These are phyloP conservation scores for grape (Vitis vinifera) DNA, from an alignment of 164 flowering plant species.

Conservation along the genomic window DNA sequence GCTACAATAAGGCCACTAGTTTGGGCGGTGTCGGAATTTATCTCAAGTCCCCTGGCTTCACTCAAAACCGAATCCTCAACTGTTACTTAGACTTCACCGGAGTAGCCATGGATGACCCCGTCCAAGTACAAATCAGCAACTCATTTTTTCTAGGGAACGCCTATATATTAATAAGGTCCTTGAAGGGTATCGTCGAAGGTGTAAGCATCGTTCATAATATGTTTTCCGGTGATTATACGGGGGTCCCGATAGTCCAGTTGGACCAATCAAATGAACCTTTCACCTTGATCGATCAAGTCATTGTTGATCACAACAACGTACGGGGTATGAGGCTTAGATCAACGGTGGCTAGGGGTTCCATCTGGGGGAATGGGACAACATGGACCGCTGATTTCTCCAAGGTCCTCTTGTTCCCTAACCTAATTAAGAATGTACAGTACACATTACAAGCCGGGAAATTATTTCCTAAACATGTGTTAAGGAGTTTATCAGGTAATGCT, in stretches of 20 bases:
- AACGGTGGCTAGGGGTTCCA: slow-evolving; percentile 11
- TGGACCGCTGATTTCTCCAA: slow-evolving; percentile 26
- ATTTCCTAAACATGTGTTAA: slow-evolving; percentile 15
- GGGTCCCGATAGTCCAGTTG: slow-evolving; percentile 11
- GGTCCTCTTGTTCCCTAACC: slow-evolving; percentile 13
- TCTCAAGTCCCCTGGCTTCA: slow-evolving; percentile 10
- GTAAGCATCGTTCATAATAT: slow-evolving; percentile 23
- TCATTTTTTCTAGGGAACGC: slow-evolving; percentile 23
- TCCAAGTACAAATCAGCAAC: slow-evolving; percentile 19
- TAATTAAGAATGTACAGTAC: slow-evolving; percentile 19
- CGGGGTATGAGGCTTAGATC: slow-evolving; percentile 19
- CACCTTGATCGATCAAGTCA: slow-evolving; percentile 13
- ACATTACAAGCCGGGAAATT: slow-evolving; percentile 1
- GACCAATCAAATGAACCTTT: slow-evolving; percentile 10
- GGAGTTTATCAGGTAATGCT: slow-evolving; percentile 9
- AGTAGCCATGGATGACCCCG: slow-evolving; percentile 24
- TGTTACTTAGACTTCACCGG: slow-evolving; percentile 27
- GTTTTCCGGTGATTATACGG: slow-evolving; percentile 19
- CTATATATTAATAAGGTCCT: slow-evolving; percentile 6
- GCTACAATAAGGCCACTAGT: slow-evolving; percentile 23
- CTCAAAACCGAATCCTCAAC: slow-evolving; percentile 19
- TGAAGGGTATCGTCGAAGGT: slow-evolving; percentile 4
- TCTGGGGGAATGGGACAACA: slow-evolving; percentile 10
- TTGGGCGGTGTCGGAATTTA: slow-evolving; percentile 24
- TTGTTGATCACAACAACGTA: slow-evolving; percentile 15